A percentile compares a stretch with the other conserved stretches of the same genome.
Conservation (phyloP, 2,329 filamentous ascomycete species). For the Botrytis tulipae region DNA sequence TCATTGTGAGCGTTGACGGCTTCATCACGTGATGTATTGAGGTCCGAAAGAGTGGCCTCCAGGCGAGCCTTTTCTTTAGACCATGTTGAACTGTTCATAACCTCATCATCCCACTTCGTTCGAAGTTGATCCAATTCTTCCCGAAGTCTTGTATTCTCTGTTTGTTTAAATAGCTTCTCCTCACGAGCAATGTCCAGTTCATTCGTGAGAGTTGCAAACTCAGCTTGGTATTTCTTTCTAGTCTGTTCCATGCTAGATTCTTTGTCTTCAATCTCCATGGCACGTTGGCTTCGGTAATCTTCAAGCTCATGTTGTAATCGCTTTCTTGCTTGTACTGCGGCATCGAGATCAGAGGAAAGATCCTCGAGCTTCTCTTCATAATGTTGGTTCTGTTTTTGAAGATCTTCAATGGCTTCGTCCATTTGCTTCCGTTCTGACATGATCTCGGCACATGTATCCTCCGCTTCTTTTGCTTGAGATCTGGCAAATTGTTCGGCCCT, state of each 20-base stretch:
- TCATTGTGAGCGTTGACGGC: conserved; percentile 92
- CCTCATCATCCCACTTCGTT: conserved; percentile 97
- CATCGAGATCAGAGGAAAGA: conserved; percentile 82
- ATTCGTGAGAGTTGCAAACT: conserved; percentile 84
- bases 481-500: conserved; percentile 94
- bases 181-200: conserved; percentile 93
- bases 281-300: conserved; percentile 91
- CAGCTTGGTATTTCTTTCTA: conserved; percentile 92
- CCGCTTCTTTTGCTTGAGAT: conserved; percentile 82
- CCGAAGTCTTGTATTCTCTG: conserved; percentile 83
- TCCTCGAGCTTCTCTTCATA: conserved; percentile 92
- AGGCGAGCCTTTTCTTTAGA: conserved; percentile 95
- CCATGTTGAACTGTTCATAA: conserved; percentile 96
- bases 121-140: conserved; percentile 94
- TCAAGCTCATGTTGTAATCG: conserved; percentile 95
- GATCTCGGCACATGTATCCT: conserved; percentile 84
- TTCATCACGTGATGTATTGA: conserved; percentile 89
- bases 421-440: conserved; percentile 92
- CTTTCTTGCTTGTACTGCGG: conserved; percentile 84
- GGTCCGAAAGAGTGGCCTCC: conserved; percentile 83
- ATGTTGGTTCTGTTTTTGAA: conserved; percentile 84
- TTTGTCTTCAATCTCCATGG: conserved; percentile 96
- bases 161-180: conserved; percentile 79
- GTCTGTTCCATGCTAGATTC: conserved; percentile 96
- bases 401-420: conserved; percentile 81